These are phyloP conservation scores for Globisporangium megalacanthum DNA, from an alignment of 352 stramenopile species.

Conservation along the genomic window DNA sequence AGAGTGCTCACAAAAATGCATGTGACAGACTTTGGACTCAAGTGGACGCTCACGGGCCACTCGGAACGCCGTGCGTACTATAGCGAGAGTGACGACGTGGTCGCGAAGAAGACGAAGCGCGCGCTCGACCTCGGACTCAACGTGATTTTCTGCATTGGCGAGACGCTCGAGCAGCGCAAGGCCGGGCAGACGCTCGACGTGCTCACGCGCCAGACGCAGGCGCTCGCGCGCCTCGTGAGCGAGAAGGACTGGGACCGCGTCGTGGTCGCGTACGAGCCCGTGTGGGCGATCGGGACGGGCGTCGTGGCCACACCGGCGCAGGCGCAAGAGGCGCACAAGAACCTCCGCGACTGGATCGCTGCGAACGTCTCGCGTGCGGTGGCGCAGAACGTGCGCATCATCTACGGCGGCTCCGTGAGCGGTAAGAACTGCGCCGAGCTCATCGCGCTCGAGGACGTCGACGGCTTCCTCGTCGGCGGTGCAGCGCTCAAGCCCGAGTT, in stretches of 20 bases:
- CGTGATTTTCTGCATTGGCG: constrained; percentile 97
- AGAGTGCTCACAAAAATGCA: neutral
- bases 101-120: constrained; percentile 92
- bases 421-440: constrained; percentile 87
- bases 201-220: constrained; percentile 94
- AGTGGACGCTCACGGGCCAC: constrained; percentile 88
- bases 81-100: constrained; percentile 89
- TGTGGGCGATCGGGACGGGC: constrained; percentile 98
- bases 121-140: constrained; percentile 86
- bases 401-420: constrained; percentile 94
- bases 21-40: constrained; percentile 57
- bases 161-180: constrained; percentile 90
- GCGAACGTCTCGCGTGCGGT: constrained; percentile 62
- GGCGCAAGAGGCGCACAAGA: constrained; percentile 91
- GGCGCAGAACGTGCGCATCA: constrained; percentile 74
- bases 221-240: constrained; percentile 79
- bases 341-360: constrained; percentile 73
- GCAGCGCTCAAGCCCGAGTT: constrained; percentile 93
- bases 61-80: constrained; percentile 91
- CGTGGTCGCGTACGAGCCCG: constrained; percentile 96
- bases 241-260: constrained; percentile 80
- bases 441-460: constrained; percentile 78
- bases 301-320: constrained; percentile 94
- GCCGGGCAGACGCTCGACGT: constrained; percentile 89
- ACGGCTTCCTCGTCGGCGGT: constrained; percentile 94